Base-by-base conservation (phyloP, 495 filamentous ascomycete genomes). In the Tuber calosporum region DNA sequence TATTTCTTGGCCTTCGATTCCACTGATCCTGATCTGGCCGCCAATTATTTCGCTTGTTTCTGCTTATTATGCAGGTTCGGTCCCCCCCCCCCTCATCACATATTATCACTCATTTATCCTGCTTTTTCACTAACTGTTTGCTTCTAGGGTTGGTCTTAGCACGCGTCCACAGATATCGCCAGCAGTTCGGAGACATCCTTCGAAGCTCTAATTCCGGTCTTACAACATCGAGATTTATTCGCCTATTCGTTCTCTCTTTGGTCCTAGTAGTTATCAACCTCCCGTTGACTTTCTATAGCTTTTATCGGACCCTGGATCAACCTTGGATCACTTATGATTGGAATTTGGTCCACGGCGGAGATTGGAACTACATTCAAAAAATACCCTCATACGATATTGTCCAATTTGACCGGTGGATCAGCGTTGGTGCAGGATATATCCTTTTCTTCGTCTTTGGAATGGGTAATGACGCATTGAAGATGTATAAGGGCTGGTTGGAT, bases 401-500 rank as follows among this genome's bases (percentile, higher is more conserved):
- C 22, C 82, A 87, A 73, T 87, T 88, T 75, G 88, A 92, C 79
- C 86, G 87, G 67, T 97, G 90, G 89, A 86, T 91, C 45, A 83
- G 89, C 13, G 85, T 92, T 69, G 83, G 84, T 1, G 83, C 87
- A 1, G 87, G 87, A 0, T 84, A 90, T 67, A 75, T 89, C 67
- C 84, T 92, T 20, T 92, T 96, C 76, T 72, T 88, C 48, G 90
- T 93, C 84, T 97, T 96, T 79, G 95, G 95, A 40, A 87, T 90
- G 22, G 93, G 92, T 22, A 84, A 84, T 34, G 94, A 97, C 72
- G 92, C 91, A 5, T 82, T 87, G n/a, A 86, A 86, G 66, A 88
- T 91, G 82, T 97, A 97, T 81, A 86, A 88, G 70, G 80, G 79
- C 4, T 85, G 86, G 74, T 83, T 90, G 4, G 79, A 85, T 40